Percentiles rank a stretch among this genome's conserved stretches.
Evolutionary conservation across 495 filamentous ascomycete genomes (phyloP).

Genomic region (Massariosphaeria phaeospora): DNA sequence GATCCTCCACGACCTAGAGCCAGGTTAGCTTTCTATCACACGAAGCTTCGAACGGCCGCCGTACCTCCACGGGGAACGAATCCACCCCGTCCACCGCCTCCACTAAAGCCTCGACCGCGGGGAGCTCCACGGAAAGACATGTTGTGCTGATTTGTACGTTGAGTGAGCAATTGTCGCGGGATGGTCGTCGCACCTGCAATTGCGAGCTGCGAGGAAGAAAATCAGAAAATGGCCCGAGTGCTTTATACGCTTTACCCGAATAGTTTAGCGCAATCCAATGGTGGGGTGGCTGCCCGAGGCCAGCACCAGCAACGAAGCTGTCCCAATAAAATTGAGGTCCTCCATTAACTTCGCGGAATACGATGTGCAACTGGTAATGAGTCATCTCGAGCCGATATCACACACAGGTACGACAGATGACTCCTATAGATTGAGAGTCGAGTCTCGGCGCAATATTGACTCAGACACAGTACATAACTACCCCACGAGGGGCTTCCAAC

Average conservation of each 20-base stretch:
- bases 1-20: slow-evolving; percentile 45
- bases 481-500: slow-evolving; percentile 15
- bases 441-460: slow-evolving; percentile 10
- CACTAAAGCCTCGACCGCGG: slow-evolving; percentile 37
- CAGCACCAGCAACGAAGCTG: not conserved
- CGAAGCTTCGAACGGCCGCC: not conserved
- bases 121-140: slow-evolving; percentile 41
- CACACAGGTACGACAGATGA: too few relatives aligned
- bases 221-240: slow-evolving; percentile 15
- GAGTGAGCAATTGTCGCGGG: slow-evolving; percentile 9
- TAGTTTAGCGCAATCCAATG: slow-evolving; percentile 7
- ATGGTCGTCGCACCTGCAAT: not conserved
- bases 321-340: slow-evolving; percentile 2
- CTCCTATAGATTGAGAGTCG: slow-evolving; percentile 7
- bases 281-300: slow-evolving; percentile 1
- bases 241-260: too few relatives aligned
- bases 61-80: slow-evolving; percentile 38
- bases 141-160: slow-evolving; percentile 1
- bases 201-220: slow-evolving; percentile 8
- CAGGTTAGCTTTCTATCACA: slow-evolving; percentile 20
- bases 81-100: slow-evolving; percentile 33
- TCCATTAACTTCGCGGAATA: too few relatives aligned
- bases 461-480: slow-evolving; percentile 17
- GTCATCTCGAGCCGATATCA: too few relatives aligned
- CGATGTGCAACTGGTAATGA: too few relatives aligned